Base-by-base conservation (phyloP, 805 yeast genomes). In the Metschnikowia anglica region DNA sequence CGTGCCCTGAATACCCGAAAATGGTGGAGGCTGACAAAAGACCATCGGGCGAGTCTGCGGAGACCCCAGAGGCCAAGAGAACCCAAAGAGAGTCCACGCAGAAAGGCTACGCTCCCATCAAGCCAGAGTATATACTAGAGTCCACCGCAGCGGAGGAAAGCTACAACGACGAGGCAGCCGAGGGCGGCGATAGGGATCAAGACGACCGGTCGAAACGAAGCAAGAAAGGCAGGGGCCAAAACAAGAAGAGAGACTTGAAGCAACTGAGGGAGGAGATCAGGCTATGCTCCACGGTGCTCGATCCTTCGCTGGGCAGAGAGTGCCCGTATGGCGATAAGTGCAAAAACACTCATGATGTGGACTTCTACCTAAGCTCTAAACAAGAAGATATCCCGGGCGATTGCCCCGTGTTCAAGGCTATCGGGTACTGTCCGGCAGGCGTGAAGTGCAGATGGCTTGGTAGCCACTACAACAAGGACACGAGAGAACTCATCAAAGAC, bases 401-500 rank as follows among this genome's bases (percentile, higher is more conserved):
- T 1, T 93, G 99, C 65, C 98, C 99, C 0, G 96, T 88, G 3
- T 89, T 68, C 59, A 70, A 69, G 25, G 83, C 85, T 1, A 70
- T 88, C 26, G 99, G 99, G 0, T 82, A 79, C 57, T 93, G 99
- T 71, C 96, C 96, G 3, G 77, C 85, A 48, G 99, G 99, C 0
- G 66, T 87, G 54, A 91, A 88, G 62, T 93, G 99, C 67, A 79
- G 97, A 55, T 93, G 96, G 88, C 74, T 93, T 44, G 68, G 76
- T 3, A 77, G 87, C 12, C 98, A 93, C 66, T 76, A 68, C 56
- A 60, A 75, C 52, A 58, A 57, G 24, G 83, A 70, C 43, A 63
- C 72, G 13, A 68, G 65, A 41, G 66, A 61, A 46, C 62, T 83
- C 16, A 47, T 72, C 26, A 72, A 62, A 41, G 81, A 79, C 56